Evolutionary conservation across 2,329 filamentous ascomycete species (phyloP), one percentile per base, ranked within the genome.

Genomic region (Amylocarpus encephaloides): DNA sequence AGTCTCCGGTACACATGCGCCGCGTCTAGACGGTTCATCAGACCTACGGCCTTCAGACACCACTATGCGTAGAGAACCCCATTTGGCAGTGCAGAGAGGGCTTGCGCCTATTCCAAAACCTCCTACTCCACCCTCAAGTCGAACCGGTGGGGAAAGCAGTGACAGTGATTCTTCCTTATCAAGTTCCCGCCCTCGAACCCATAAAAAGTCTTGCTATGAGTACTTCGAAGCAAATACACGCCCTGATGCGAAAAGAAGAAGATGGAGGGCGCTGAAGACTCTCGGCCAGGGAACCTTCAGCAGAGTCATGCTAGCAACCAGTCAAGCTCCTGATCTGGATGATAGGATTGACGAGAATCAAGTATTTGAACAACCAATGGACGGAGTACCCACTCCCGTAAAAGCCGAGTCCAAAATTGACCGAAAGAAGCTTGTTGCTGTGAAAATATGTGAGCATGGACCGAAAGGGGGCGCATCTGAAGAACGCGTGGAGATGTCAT

Each of bases 251-350:
- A 90, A 91, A 66, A 75, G 81, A 16, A 81, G 85, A 50, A 77
- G 81, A 57, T 98, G 93, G 82, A 80, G 87, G 58, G 86, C 85
- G 11, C 71, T 98, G 35, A 85, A 87, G 51, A 73, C 84, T 57
- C 77, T 98, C 5, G 93, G 93, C 5, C 88, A 95, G 62, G 93
- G 93, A 34, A 96, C 93, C 0, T 98, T 98, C 67, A 96, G 91
- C 66, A 88, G 88, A 63, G 93, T 98, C 16, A 85, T 94, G 70
- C 75, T 98, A 38, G 93, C 91, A 4, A 95, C 91, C 10, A 89
- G 86, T 62, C 82, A 94, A 64, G 77, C 81, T 36, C 69, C 72
- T 10, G 66, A 73, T 9, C 73, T 76, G 0, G 71, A 74, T 26
- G 69, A 72, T 33, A 55, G 59, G 11, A 65, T 66, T 49, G 62